Evolutionary conservation across 768 basidiomycete genomes (phyloP), one percentile per base, ranked within the genome.

Genomic region (Suillus weaverae): DNA sequence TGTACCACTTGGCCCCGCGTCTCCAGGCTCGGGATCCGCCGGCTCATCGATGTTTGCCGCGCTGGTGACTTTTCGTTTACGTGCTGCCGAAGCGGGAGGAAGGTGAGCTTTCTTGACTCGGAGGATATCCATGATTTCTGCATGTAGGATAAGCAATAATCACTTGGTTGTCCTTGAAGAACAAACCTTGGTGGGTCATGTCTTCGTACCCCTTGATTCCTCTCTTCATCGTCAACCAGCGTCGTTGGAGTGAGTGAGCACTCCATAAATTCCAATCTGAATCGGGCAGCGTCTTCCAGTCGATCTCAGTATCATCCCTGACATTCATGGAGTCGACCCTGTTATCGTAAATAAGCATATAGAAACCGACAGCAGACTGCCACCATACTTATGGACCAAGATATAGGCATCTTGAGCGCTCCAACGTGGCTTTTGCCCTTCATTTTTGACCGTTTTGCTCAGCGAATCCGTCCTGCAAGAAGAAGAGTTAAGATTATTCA

Each of bases 191-290:
- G 72, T 91, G 89, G 2, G 89, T 83, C 91, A 94, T 93, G 55
- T 90, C 85, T 73, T 92, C 91, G 68, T 85, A 83, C 22, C 89
- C 91, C 72, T 89, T 90, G 64, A 94, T 83, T 61, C 89, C 79
- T 63, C 84, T 81, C 71, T 94, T 94, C 87, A 94, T 86, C 1
- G 89, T 89, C 55, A 87, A 72, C 92, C 92, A 94, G 57, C 91
- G 87, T 44, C 91, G 84, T 68, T 93, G 92, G 41, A 94, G 78
- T 16, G 84, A 81, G 70, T 94, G 92, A 0, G 90, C 86, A 73
- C 92, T 94, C 90, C 90, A 94, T 10, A 92, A 72, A 69, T 94
- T 92, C 92, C 92, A 94, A 64, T 88, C 81, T 18, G 85, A 72
- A 72, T 95, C 92, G 1, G 85, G 79, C 13, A 94, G 79, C 20